These are phyloP conservation scores for Malus domestica DNA, from an alignment of 306 rosid species.

Conservation along the genomic window ASM211411v1 NC_041789.1:21098001-21098500, in stretches of 20 bases:
- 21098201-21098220: neutral
- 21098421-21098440: constrained; percentile 88
- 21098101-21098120: constrained; percentile 76
- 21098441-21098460: constrained; percentile 84
- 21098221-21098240: neutral
- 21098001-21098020: neutral
- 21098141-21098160: constrained; percentile 42
- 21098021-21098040: constrained; percentile 1
- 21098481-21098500: neutral
- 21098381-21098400: constrained; percentile 81
- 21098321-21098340: neutral
- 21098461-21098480: neutral
- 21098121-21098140: constrained; percentile 87
- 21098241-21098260: neutral
- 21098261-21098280: neutral
- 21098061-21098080: constrained; percentile 86
- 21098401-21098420: constrained; percentile 68
- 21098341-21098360: neutral
- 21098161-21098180: constrained; percentile 9
- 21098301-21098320: neutral
- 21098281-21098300: neutral
- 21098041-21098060: constrained; percentile 82
- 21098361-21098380: constrained; percentile 62
- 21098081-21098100: constrained; percentile 92
- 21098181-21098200: constrained; percentile 4